These are phyloP conservation scores for Dovyalis caffra DNA, from an alignment of 345 rosid species.

Conservation along the genomic window DNA sequence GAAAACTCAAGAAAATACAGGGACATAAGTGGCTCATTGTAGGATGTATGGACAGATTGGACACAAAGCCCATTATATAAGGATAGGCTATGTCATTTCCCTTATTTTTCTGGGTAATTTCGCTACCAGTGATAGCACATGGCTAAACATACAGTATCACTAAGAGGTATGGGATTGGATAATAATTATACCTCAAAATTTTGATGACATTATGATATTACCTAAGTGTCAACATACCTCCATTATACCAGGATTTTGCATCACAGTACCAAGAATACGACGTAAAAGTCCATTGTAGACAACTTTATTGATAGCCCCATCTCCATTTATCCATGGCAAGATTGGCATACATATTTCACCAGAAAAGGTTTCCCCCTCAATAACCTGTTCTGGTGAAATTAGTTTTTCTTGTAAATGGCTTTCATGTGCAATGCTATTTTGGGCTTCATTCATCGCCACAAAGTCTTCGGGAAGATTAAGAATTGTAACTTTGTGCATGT, in stretches of 20 bases:
- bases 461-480: slow-evolving; percentile 81
- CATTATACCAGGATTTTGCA: slow-evolving; percentile 85
- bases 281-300: slow-evolving; percentile 78
- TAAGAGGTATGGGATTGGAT: too few species aligned
- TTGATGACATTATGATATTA: too few species aligned
- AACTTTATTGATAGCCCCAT: slow-evolving; percentile 65
- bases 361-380: slow-evolving; percentile 27
- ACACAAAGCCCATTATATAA: too few species aligned
- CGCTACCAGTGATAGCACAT: too few species aligned
- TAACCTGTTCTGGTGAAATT: slow-evolving; percentile 21
- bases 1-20: too few species aligned
- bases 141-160: too few species aligned
- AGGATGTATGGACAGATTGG: too few species aligned
- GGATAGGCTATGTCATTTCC: too few species aligned
- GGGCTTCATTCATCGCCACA: slow-evolving; percentile 27
- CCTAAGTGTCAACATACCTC: slow-evolving; percentile 48
- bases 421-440: slow-evolving; percentile 31
- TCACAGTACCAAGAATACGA: slow-evolving; percentile 75
- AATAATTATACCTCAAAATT: too few species aligned
- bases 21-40: too few species aligned
- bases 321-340: slow-evolving; percentile 90
- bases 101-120: background rate
- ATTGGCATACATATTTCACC: slow-evolving; percentile 52
- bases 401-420: slow-evolving; percentile 24
- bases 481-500: slow-evolving; percentile 76